Base-by-base conservation (phyloP, 345 rosid species). In the Mangifera indica region DNA sequence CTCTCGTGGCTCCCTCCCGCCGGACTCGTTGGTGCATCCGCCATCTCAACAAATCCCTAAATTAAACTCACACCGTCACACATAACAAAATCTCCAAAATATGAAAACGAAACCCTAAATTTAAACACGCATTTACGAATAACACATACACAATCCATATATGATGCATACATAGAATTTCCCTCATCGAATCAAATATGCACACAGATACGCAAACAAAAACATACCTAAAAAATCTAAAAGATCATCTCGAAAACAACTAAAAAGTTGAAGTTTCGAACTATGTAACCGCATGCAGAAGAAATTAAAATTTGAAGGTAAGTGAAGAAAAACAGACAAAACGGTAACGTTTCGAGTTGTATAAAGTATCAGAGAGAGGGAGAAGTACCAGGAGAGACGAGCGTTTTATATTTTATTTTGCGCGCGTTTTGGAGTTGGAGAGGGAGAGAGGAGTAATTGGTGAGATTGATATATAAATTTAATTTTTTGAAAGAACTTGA, bases 21-120 rank as follows among this genome's bases (percentile, higher is more conserved):
- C 0, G 92, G 92, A 80, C 92, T 88, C 34, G 82, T 74, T 56
- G 92, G 90, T 55, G 84, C 67, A 34, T 88, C 92, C 70, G 88
- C 88, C 92, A 86, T 88, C 60, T 59, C 54, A 44, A 18, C 25
- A 70, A 58, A 44, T 46, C 54, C 53, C 54, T 65, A 57, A 25
- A 18, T 22, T 12, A 6, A 20, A 24, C 37, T 7, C 20, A 45
- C 7, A 25, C 17, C 46, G 21, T 7, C 20, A 45, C 7, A 25
- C 17, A 9, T 37, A 46, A 22, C 24, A 18, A 24, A 25, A 62
- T 21, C 49, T 25, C 40, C n/a, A 46, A 54, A 26, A 14, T 64
- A 49, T n/a, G 58, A 66, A 26, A 66, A 40, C 12, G 0, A 53
- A 71, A 32, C 59, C 74, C 74, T 71, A 71, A 45, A 18, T 48